phyloP scores from a whole-genome alignment of 495 filamentous ascomycete genomes.

The Cercophora newfieldiana region DNA sequence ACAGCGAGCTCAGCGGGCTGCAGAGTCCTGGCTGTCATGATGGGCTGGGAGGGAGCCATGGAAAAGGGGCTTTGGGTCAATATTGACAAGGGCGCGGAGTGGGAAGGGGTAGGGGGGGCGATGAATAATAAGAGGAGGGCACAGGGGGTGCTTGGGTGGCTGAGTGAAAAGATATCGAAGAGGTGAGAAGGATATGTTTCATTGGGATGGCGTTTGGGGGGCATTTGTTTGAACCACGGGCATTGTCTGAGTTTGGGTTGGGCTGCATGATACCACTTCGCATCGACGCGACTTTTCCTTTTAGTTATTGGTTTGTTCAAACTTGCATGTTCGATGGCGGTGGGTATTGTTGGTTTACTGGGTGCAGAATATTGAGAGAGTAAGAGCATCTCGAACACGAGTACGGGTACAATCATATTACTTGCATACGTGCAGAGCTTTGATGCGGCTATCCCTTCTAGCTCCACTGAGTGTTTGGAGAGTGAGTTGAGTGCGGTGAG shows the following conservation, averaged over 20 bases:
- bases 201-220: background rate
- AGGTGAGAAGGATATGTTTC: no score
- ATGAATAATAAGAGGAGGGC: background rate
- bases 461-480: no score
- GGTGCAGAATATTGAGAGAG: background rate
- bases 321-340: background rate
- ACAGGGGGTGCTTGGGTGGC: background rate
- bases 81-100: constrained; percentile 66
- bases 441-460: no score
- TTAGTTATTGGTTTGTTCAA: background rate
- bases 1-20: constrained; percentile 66
- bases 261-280: constrained; percentile 7
- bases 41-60: constrained; percentile 73
- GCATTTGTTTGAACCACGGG: background rate
- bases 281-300: constrained; percentile 1
- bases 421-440: background rate
- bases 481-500: no score
- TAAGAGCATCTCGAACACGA: background rate
- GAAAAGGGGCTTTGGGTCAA: constrained; percentile 61
- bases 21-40: constrained; percentile 69
- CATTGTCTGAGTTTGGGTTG: background rate
- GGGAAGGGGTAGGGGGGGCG: constrained; percentile 44
- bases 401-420: background rate
- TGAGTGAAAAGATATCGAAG: background rate
- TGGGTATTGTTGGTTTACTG: background rate